Conservation (phyloP, 805 yeast species). For the Huiozyma naganishii region DNA sequence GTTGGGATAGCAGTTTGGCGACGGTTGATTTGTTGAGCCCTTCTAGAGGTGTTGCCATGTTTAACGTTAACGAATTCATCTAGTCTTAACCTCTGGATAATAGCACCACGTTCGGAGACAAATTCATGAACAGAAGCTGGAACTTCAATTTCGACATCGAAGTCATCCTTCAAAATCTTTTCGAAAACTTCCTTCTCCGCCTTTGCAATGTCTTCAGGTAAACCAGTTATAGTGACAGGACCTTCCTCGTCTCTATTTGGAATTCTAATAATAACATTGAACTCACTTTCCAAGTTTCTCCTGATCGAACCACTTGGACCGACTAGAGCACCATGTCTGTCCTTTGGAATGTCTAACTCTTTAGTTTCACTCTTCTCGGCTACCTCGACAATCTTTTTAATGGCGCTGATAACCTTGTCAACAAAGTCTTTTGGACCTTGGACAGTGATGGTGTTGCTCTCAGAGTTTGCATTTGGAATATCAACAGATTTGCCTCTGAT, state of each 20-base stretch:
- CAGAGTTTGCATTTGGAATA: constrained; percentile 62
- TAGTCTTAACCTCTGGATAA: constrained; percentile 41
- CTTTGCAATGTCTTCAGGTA: constrained; percentile 51
- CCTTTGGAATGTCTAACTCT: constrained; percentile 50
- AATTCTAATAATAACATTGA: constrained; percentile 49
- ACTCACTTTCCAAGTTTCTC: constrained; percentile 60
- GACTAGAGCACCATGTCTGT: constrained; percentile 63
- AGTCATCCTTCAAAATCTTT: constrained; percentile 50
- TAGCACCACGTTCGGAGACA: constrained; percentile 57
- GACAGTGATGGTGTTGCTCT: constrained; percentile 45
- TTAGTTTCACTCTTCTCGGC: constrained; percentile 50
- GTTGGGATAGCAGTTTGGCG: constrained; percentile 37
- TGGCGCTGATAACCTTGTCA: constrained; percentile 48
- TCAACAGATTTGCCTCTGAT: constrained; percentile 31
- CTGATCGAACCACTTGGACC: constrained; percentile 76
- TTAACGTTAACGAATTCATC: constrained; percentile 48
- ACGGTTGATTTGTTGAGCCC: constrained; percentile 41
- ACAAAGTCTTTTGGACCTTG: constrained; percentile 73
- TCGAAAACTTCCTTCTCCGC: constrained; percentile 49
- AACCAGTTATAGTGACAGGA: constrained; percentile 48
- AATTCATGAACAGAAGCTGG: constrained; percentile 49
- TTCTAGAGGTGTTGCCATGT: constrained; percentile 41
- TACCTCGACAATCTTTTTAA: constrained; percentile 51
- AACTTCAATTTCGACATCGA: constrained; percentile 40
- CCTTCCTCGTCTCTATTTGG: constrained; percentile 51